Conservation (phyloP, 495 filamentous ascomycete species). For the Neurospora cerealis region DNA sequence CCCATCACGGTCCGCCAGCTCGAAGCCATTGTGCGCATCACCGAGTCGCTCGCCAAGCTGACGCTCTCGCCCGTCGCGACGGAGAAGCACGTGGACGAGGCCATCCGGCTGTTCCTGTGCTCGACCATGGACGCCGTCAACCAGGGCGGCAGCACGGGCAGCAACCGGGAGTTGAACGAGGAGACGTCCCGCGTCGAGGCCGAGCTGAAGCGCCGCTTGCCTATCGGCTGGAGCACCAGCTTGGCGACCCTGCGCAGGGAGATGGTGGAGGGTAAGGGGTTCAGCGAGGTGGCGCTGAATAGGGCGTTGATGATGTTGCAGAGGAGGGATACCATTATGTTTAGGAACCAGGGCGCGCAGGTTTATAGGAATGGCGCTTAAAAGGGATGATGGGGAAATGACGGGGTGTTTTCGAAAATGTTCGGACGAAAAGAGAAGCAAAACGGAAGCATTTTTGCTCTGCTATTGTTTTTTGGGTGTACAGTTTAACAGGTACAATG, state of each 20-base stretch:
- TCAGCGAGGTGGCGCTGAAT: constrained; percentile 74
- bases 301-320: constrained; percentile 79
- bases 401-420: neutral
- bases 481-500: neutral
- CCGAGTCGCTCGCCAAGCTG: constrained; percentile 89
- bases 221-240: constrained; percentile 92
- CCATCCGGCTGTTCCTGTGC: constrained; percentile 93
- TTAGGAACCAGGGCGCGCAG: constrained; percentile 79
- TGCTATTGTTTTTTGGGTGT: neutral
- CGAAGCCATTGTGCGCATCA: constrained; percentile 94
- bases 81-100: constrained; percentile 91
- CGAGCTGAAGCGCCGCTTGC: constrained; percentile 77
- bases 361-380: constrained; percentile 62
- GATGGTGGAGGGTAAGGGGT: constrained; percentile 81
- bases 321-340: constrained; percentile 81
- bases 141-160: constrained; percentile 61
- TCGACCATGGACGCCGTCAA: constrained; percentile 97
- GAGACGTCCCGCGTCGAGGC: constrained; percentile 83
- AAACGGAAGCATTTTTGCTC: neutral
- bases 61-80: constrained; percentile 74
- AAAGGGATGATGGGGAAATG: neutral
- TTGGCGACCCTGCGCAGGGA: constrained; percentile 77
- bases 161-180: constrained; percentile 79
- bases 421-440: neutral
- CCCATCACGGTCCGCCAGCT: constrained; percentile 97